These are phyloP conservation scores for Schizochytrium sp. DNA, from an alignment of 108 stramenopile genomes.

Conservation along the genomic window DNA sequence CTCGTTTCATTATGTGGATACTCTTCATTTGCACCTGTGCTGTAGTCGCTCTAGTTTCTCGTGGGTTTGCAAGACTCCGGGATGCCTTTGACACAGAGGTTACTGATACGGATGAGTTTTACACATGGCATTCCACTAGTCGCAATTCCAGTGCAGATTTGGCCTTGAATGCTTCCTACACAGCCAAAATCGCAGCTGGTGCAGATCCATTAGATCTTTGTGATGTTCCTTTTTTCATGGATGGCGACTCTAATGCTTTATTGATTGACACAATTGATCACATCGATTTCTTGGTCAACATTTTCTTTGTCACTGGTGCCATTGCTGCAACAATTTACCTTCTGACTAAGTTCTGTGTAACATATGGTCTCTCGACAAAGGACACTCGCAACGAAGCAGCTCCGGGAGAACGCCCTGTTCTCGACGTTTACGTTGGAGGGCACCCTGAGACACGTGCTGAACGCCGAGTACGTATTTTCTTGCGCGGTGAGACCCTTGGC, in stretches of 20 bases:
- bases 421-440: background rate
- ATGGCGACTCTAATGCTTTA: background rate
- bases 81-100: background rate
- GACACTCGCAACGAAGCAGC: background rate
- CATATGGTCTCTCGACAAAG: background rate
- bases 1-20: constrained; percentile 18
- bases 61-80: background rate
- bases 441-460: constrained; percentile 3
- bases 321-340: background rate
- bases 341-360: background rate
- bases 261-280: constrained; percentile 43
- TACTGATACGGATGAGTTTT: background rate
- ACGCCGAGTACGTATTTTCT: constrained; percentile 26
- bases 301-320: constrained; percentile 7
- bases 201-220: background rate
- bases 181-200: background rate
- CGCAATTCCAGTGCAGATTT: background rate
- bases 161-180: constrained; percentile 22
- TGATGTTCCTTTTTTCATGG: constrained; percentile 8
- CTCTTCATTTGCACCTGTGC: constrained; percentile 26
- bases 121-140: background rate
- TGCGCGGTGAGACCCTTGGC: constrained; percentile 29
- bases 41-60: background rate
- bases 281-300: background rate
- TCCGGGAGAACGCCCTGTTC: background rate